Evolutionary conservation across 2,329 filamentous ascomycete species (phyloP), one percentile per base, ranked within the genome.

Genomic region (Venturia carpophila): DNA sequence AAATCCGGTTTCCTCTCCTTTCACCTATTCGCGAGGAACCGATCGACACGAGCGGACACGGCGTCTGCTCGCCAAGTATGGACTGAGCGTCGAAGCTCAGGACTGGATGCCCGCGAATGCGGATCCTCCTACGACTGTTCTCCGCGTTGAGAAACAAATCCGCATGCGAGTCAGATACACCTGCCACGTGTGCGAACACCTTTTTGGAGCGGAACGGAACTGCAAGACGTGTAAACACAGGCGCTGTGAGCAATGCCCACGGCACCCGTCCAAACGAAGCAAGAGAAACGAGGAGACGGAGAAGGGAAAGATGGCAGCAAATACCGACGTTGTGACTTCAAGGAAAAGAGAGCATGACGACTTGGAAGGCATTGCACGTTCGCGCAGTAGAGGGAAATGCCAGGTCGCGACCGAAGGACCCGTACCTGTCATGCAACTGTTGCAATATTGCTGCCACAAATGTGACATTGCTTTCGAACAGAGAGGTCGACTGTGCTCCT

Each of bases 81-180:
- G 60, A 45, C n/a, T 61, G 27, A 61, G 60, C 39, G n/a, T 61
- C 27, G 60, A 61, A n/a, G 37, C 60, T 17, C 60, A 45, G 10
- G 37, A 42, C 13, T 61, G 60, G 60, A 61, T 61, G 39, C 60
- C 60, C 37, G 37, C 21, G 13, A 27, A 43, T 13, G 13, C 37
- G 39, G 43, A 42, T 30, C 6, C 24, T 13, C 60, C 60, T 13
- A 5, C 21, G 4, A 45, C 39, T 34, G 60, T 61, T 27, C 45
- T 63, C 3, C 63, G 63, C 30, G 63, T 64, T 41, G 63, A 64
- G 49, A 64, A 64, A 49, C 24, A 41, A 24, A 64, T 64, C 37
- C 41, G 63, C n/a, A 64, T 64, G 63, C 63, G 63, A 30, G 30
- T 64, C 3, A 47, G 63, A 39, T 60, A 42, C 49, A 64, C 47